phyloP scores from a whole-genome alignment of 2,329 filamentous ascomycete species.

The Diaporthe sp. region DNA sequence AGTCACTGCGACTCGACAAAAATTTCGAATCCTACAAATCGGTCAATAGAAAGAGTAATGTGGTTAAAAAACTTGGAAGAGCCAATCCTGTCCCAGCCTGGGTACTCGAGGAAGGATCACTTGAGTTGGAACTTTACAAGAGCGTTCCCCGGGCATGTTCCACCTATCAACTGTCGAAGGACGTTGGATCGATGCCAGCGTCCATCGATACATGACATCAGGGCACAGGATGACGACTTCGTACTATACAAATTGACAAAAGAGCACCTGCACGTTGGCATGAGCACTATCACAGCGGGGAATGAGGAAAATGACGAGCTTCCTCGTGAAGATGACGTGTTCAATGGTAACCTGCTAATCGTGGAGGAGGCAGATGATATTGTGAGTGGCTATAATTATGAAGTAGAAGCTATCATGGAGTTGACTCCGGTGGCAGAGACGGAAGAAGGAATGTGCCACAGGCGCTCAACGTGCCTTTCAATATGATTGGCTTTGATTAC shows the following conservation, averaged over 20 bases:
- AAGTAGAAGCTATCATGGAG: neutral
- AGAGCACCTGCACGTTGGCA: neutral
- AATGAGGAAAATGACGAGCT: neutral
- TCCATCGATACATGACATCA: neutral
- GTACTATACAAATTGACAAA: neutral
- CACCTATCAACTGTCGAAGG: neutral
- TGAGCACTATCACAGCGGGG: neutral
- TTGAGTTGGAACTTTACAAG: neutral
- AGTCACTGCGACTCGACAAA: neutral
- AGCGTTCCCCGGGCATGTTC: neutral
- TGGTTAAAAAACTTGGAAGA: no score
- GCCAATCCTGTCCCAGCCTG: no score
- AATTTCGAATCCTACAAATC: neutral
- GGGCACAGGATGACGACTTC: neutral
- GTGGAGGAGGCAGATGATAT: neutral
- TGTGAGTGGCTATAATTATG: neutral
- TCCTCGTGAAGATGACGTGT: neutral
- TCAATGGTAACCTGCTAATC: neutral
- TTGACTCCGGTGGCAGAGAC: no score
- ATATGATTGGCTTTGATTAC: no score
- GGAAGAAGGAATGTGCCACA: no score
- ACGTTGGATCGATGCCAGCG: neutral
- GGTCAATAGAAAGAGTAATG: no score
- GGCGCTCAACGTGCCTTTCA: no score
- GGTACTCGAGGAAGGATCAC: neutral